Evolutionary conservation across 331 rosid species (phyloP).

Genomic region (Acacia pycnantha): DNA sequence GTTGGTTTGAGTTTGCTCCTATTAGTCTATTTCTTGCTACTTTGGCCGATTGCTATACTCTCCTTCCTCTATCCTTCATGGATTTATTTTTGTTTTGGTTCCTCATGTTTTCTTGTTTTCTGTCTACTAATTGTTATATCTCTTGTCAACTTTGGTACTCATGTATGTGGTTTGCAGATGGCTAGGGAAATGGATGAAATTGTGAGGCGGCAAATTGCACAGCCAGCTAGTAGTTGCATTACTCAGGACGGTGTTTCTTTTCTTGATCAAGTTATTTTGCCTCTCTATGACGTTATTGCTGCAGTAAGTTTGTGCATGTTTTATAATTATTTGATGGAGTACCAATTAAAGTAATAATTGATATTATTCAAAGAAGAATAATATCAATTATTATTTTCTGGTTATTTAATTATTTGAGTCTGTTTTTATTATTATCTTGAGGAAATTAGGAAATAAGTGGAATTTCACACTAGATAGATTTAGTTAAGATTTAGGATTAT

Average conservation of each 20-base stretch:
- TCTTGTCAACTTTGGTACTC: not conserved
- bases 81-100: not conserved
- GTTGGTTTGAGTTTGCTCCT: not conserved
- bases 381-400: too few species aligned
- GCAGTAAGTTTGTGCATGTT: constrained; percentile 60
- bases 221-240: constrained; percentile 83
- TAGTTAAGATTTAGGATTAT: too few species aligned
- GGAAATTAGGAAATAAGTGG: too few species aligned
- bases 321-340: too few species aligned
- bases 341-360: too few species aligned
- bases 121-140: constrained; percentile 2
- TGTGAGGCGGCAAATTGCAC: constrained; percentile 62
- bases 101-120: not conserved
- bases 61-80: not conserved
- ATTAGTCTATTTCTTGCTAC: not conserved
- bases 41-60: not conserved
- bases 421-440: too few species aligned
- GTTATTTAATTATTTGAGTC: too few species aligned
- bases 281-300: constrained; percentile 71
- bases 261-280: constrained; percentile 78
- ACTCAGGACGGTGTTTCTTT: constrained; percentile 69
- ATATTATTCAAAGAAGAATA: too few species aligned
- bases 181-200: constrained; percentile 95
- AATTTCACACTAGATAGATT: too few species aligned
- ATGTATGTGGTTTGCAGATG: constrained; percentile 62